Base-by-base conservation (phyloP, 495 filamentous ascomycete species). In the Penicillium lagena region DNA sequence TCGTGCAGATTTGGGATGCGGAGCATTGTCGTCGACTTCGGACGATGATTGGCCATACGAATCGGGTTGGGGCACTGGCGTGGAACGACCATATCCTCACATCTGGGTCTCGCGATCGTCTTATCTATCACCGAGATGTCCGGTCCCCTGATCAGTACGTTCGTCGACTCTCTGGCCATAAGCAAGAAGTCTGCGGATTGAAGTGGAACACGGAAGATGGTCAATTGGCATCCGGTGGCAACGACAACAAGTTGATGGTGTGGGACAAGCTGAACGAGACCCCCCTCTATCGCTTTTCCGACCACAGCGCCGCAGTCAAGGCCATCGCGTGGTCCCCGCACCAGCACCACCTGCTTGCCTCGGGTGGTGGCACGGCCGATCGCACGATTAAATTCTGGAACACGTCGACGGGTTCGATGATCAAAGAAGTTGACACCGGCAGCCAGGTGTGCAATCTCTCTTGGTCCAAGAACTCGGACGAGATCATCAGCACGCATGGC, bases 241-340 rank as follows among this genome's bases (percentile, higher is more conserved):
- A 98, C 64, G 93, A 98, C 64, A 98, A 98, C 70, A 96, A 96
- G 51, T 71, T 98, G 37, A 87, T 97, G 77, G 90, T 98, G 12
- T 98, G 93, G 93, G 94, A 98, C 63, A 91, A 91, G 57, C 70
- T 95, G 41, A 85, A 78, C 30, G 85, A 90, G 45, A 83, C 87
- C 7, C 93, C 93, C 4, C 72, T 91, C 7, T 95, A 85, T 72
- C 91, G 91, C 45, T 97, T 95, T 56, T 84, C 82, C 12, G 89
- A 95, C 40, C 93, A 98, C 60, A 90, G 80, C 15, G 93, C 93
- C 5, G 93, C 93, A 7, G 93, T 98, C 39, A 98, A 98, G 62
- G 93, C 93, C 9, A 96, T 98, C 50, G 86, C 93, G n/a, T 98
- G 93, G 93, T 95, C 88, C 22, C 93, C 93, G 13, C 93, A 98